A percentile compares a stretch with the other conserved stretches of the same genome.
Conservation (phyloP, 2,329 filamentous ascomycete genomes). For the Cryphonectria parasitica region DNA sequence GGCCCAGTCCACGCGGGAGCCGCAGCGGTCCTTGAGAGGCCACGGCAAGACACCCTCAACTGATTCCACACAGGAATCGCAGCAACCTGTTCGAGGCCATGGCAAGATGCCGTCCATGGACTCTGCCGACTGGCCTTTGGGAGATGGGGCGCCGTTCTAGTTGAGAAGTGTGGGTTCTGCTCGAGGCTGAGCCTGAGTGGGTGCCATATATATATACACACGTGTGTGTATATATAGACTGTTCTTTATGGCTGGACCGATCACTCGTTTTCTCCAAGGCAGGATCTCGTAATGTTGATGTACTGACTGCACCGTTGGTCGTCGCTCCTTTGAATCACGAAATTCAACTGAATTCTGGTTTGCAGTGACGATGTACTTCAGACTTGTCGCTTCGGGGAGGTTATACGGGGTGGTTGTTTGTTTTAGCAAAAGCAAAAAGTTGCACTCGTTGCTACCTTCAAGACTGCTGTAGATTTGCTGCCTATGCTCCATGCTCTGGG, state of each 20-base stretch:
- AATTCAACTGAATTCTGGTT: neutral
- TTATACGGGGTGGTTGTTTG: neutral
- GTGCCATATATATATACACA: neutral
- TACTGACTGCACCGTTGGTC: neutral
- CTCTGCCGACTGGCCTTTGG: conserved; percentile 3
- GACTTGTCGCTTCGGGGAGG: neutral
- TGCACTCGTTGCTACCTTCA: neutral
- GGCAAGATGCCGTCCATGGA: neutral
- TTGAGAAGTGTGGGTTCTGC: neutral
- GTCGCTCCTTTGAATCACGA: neutral
- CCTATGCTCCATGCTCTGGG: neutral
- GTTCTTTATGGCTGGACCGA: neutral
- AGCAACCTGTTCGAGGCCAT: neutral
- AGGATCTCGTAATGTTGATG: neutral
- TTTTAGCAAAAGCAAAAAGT: neutral
- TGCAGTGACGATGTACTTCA: neutral
- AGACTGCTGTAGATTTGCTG: neutral
- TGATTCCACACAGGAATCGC: conserved; percentile 4
- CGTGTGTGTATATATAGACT: neutral
- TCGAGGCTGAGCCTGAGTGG: neutral
- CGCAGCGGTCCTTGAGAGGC: neutral
- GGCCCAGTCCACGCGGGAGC: neutral
- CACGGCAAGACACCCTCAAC: neutral
- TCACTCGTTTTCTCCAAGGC: neutral
- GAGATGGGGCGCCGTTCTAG: conserved; percentile 12